Percentiles rank a stretch among this genome's conserved stretches.
phyloP scores from a whole-genome alignment of 176 grass and related monocot species.

The Aegilops umbellulata region DNA sequence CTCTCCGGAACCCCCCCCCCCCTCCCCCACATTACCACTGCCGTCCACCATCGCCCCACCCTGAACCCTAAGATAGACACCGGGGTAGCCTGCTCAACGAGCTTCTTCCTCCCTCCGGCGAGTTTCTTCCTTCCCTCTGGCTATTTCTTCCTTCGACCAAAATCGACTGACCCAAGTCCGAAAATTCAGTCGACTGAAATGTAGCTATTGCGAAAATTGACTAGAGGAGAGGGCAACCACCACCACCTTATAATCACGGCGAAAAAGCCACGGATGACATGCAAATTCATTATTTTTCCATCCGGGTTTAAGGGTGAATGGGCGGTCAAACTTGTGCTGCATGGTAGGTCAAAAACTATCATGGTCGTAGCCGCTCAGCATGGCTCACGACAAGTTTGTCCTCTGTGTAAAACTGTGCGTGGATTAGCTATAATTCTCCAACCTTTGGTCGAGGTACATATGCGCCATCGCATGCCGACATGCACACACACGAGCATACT shows the following conservation, averaged over 20 bases:
- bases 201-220: too few relatives aligned
- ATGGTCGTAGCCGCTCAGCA: neutral
- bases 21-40: too few relatives aligned
- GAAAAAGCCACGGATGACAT: neutral
- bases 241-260: neutral
- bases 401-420: neutral
- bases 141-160: too few relatives aligned
- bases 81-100: too few relatives aligned
- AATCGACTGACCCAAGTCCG: too few relatives aligned
- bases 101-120: too few relatives aligned
- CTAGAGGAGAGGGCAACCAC: neutral
- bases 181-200: too few relatives aligned
- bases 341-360: neutral
- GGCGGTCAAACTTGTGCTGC: neutral
- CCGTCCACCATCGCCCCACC: too few relatives aligned
- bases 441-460: neutral
- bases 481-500: neutral
- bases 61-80: too few relatives aligned
- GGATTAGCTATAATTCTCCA: neutral
- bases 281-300: neutral
- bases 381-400: neutral
- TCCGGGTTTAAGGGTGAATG: neutral
- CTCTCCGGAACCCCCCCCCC: too few relatives aligned
- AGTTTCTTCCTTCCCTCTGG: too few relatives aligned
- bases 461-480: neutral